These are phyloP conservation scores for Plasmodium sp. DNA, from an alignment of 169 alveolate species.

Conservation along the genomic window DNA sequence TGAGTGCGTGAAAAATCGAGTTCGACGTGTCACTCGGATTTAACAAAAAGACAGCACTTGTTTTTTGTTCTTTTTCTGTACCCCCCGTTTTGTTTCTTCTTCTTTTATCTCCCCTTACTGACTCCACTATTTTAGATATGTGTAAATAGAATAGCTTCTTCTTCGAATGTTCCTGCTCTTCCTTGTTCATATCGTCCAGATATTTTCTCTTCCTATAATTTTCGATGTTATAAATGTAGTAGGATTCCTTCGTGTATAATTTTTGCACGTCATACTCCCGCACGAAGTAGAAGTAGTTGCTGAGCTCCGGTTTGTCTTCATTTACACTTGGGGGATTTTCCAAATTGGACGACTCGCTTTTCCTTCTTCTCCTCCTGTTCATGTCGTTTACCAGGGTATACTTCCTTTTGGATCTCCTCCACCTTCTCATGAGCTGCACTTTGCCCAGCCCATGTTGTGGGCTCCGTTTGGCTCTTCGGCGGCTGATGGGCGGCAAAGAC, in stretches of 20 bases:
- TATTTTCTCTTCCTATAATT: conserved; percentile 29
- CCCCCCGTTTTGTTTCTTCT: neutral
- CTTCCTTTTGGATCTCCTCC: neutral
- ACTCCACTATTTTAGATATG: conserved; percentile 20
- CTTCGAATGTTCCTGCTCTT: conserved; percentile 20
- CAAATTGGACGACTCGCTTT: neutral
- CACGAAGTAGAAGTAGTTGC: neutral
- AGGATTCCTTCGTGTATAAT: conserved; percentile 6
- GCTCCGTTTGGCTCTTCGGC: neutral
- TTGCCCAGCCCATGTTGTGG: neutral
- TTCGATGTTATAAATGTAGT: conserved; percentile 54
- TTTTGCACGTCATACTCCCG: conserved; percentile 30
- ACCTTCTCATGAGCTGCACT: neutral
- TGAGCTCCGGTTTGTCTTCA: neutral
- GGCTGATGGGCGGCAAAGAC: neutral
- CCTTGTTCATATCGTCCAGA: conserved; percentile 19
- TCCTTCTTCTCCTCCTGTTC: neutral
- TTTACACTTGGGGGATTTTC: neutral
- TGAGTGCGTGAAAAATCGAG: conserved; percentile 26
- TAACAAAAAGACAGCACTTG: neutral
- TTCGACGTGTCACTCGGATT: conserved; percentile 39
- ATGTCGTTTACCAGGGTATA: neutral
- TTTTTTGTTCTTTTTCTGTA: neutral
- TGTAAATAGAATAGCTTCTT: conserved; percentile 37
- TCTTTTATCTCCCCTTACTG: neutral